Percentiles rank a stretch among this genome's conserved stretches.
Conservation (phyloP, 805 yeast genomes). For the Yarrowia sp. region DNA sequence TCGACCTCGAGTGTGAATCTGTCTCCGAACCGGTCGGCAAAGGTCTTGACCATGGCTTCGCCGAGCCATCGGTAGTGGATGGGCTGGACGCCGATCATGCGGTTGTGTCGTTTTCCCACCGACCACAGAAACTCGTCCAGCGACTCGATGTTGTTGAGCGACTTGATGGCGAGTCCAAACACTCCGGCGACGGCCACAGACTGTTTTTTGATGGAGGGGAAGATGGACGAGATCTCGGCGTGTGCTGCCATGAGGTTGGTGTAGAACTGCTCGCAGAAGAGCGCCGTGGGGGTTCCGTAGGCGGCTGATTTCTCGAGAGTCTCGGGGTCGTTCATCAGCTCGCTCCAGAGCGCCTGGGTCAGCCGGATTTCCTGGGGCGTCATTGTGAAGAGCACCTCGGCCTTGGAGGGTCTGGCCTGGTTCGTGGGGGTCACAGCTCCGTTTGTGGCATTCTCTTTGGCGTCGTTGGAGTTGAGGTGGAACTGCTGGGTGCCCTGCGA, state of each 20-base stretch:
- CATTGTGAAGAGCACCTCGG: constrained; percentile 25
- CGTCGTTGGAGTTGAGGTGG: constrained; percentile 24
- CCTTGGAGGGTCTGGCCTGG: constrained; percentile 9
- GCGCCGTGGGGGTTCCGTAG: constrained; percentile 53
- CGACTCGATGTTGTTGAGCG: constrained; percentile 63
- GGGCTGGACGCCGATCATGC: constrained; percentile 72
- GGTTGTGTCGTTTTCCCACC: constrained; percentile 75
- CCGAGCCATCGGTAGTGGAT: constrained; percentile 48
- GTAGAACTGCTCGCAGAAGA: constrained; percentile 80
- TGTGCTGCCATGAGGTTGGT: constrained; percentile 68
- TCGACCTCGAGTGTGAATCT: constrained; percentile 46
- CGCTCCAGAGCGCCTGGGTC: constrained; percentile 11
- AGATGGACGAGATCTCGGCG: constrained; percentile 65
- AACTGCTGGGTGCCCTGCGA: constrained; percentile 3
- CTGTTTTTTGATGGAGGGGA: constrained; percentile 80
- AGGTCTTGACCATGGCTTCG: constrained; percentile 45
- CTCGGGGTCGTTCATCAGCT: constrained; percentile 40
- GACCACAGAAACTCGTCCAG: constrained; percentile 66
- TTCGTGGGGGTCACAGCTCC: not conserved
- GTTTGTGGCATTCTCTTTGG: not conserved
- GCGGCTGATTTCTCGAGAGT: constrained; percentile 6
- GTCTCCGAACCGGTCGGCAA: constrained; percentile 45
- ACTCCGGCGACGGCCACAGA: constrained; percentile 83
- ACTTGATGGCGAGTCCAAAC: constrained; percentile 67
- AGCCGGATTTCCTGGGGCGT: constrained; percentile 9